Evolutionary conservation across 768 basidiomycete genomes (phyloP).

Genomic region (Glaciozyma martinii): DNA sequence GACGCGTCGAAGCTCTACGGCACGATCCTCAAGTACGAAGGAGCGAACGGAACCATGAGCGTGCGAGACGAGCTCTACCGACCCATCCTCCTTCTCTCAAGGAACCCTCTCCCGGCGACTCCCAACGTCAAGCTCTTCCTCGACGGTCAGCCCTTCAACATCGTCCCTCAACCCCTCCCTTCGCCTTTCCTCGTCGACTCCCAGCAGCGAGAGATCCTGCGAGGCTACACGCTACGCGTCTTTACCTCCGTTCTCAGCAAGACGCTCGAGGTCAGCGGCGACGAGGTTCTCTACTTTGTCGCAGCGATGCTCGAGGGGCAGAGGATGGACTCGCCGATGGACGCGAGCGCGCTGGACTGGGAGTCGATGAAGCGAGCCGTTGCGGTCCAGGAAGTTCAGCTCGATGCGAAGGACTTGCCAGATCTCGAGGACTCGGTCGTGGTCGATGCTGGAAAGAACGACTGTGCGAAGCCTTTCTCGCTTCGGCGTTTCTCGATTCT

Average conservation of each 20-base stretch:
- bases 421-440: constrained; percentile 45
- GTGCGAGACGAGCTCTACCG: not conserved
- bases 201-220: constrained; percentile 47
- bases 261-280: constrained; percentile 43
- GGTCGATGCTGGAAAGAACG: constrained; percentile 62
- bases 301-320: constrained; percentile 52
- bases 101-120: not conserved
- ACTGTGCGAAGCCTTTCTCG: constrained; percentile 58
- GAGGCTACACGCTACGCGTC: constrained; percentile 57
- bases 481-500: not conserved
- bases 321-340: constrained; percentile 1
- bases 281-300: constrained; percentile 57
- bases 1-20: not conserved
- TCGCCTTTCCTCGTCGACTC: constrained; percentile 46
- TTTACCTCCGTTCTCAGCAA: constrained; percentile 61
- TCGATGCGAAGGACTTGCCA: constrained; percentile 43
- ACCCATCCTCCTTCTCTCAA: constrained; percentile 5
- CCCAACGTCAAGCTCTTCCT: constrained; percentile 5
- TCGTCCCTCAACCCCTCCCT: not conserved
- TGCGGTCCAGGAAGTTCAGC: constrained; percentile 48
- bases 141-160: not conserved
- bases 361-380: constrained; percentile 50
- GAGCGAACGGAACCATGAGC: not conserved
- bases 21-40: constrained; percentile 2
- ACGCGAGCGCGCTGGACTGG: constrained; percentile 58